A percentile compares a stretch with the other conserved stretches of the same genome.
Evolutionary conservation across 75 land plant species (phyloP).

Genomic region (Pinus tabuliformis): DNA sequence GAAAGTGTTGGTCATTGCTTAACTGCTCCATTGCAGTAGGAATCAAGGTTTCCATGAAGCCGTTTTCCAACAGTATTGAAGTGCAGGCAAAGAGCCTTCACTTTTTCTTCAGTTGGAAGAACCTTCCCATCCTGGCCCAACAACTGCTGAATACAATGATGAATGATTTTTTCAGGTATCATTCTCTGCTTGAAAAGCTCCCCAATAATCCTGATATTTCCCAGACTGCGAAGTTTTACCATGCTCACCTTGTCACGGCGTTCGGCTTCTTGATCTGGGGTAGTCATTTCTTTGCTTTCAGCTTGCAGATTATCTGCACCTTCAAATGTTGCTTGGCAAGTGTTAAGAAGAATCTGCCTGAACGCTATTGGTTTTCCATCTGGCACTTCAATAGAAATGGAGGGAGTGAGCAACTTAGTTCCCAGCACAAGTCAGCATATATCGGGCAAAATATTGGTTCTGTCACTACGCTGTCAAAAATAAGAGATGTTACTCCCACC

Average conservation of each 20-base stretch:
- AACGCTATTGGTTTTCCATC: too few species aligned
- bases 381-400: too few species aligned
- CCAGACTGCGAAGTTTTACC: conserved; percentile 76
- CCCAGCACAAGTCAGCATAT: too few species aligned
- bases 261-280: too few species aligned
- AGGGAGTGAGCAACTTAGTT: too few species aligned
- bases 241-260: conserved; percentile 73
- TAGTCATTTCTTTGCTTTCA: too few species aligned
- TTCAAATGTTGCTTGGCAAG: too few species aligned
- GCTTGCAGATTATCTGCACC: too few species aligned
- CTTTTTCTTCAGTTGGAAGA: conserved; percentile 81
- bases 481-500: too few species aligned
- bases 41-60: conserved; percentile 73
- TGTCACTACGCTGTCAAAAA: too few species aligned
- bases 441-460: too few species aligned
- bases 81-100: conserved; percentile 85
- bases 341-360: too few species aligned
- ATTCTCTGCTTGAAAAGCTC: conserved; percentile 88
- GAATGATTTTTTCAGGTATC: conserved; percentile 72
- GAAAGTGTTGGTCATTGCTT: conserved; percentile 46
- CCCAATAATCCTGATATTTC: conserved; percentile 83
- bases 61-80: conserved; percentile 79
- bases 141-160: conserved; percentile 80
- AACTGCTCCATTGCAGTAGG: conserved; percentile 60
- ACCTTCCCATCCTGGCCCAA: conserved; percentile 53